Evolutionary conservation across 2,329 filamentous ascomycete species (phyloP), one percentile per base, ranked within the genome.

Genomic region (Stagonosporopsis vannaccii): DNA sequence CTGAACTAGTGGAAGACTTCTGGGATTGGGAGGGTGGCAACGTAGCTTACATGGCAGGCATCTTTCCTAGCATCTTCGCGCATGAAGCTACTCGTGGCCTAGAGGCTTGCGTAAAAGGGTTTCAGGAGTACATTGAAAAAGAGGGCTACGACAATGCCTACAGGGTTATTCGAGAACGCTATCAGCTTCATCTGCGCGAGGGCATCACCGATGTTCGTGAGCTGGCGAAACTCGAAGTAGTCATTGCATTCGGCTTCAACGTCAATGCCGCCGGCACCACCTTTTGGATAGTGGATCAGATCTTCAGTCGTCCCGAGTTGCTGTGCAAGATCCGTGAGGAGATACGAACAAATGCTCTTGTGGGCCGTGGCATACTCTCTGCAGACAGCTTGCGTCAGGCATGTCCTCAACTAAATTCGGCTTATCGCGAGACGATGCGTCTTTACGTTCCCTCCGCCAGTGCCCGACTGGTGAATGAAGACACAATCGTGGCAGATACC

Each of bases 341-440:
- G 56, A 62, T 82, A 2, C 57, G 60, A 8, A 15, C 28, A 3
- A 68, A 69, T 15, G 67, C 67, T 7, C 43, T 72, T 13, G 30
- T 53, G 4, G 56, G 47, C 1, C 54, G 56, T 2, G 37, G 44
- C 19, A 70, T 62, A 1, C 68, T 83, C n/a, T 70, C 80, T 15
- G 73, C 78, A 48, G 64, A 66, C 1, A 63, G 61, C 2, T 72
- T 83, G 9, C 74, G 77, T 28, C 65, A 75, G 1, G 54, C 68
- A 6, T 78, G 78, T 42, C 80, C 80, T 0, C 65, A 82, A 5
- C 67, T 84, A 6, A 68, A 79, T 13, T 78, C 79, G 40, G 75
- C 75, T 20, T 82, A 79, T 60, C 76, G 77, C 22, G 82, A 84
- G 61, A 75, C 75, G 0, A 67, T 83, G 51, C 79, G 82, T 7